Conservation (phyloP, 2,329 filamentous ascomycete species). For the Beauveria australis region DNA sequence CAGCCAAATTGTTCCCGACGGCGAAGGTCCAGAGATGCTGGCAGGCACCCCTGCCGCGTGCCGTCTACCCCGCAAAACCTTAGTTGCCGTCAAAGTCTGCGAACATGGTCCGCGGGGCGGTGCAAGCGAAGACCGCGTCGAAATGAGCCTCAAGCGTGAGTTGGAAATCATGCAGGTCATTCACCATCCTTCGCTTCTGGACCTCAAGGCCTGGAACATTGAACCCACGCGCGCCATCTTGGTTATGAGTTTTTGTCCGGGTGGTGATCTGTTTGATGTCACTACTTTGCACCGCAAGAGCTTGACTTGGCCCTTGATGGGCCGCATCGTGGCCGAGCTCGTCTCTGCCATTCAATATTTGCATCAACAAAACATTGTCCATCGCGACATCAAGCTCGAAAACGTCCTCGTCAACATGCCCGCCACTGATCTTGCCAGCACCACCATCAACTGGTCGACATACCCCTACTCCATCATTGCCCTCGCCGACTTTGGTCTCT, state of each 20-base stretch:
- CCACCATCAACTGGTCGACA: conserved; percentile 57
- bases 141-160: conserved; percentile 89
- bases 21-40: conserved; percentile 31
- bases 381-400: conserved; percentile 96
- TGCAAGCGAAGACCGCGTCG: conserved; percentile 84
- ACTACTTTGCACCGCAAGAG: conserved; percentile 64
- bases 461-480: conserved; percentile 81
- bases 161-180: conserved; percentile 87
- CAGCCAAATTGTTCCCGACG: conserved; percentile 54
- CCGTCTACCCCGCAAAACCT: conserved; percentile 55
- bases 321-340: conserved; percentile 83
- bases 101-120: conserved; percentile 91
- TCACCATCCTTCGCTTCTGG: conserved; percentile 81
- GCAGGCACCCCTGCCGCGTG: conserved; percentile 25
- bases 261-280: conserved; percentile 90
- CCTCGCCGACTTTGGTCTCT: conserved; percentile 85
- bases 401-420: conserved; percentile 86
- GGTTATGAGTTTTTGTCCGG: conserved; percentile 84
- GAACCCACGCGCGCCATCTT: conserved; percentile 75
- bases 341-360: conserved; percentile 80
- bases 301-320: conserved; percentile 60
- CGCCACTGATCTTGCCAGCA: conserved; percentile 54
- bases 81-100: conserved; percentile 93
- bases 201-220: conserved; percentile 85
- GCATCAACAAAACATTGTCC: conserved; percentile 78